Evolutionary conservation across 257 asterid genomes (phyloP).

Genomic region (Solanum okadae): DNA sequence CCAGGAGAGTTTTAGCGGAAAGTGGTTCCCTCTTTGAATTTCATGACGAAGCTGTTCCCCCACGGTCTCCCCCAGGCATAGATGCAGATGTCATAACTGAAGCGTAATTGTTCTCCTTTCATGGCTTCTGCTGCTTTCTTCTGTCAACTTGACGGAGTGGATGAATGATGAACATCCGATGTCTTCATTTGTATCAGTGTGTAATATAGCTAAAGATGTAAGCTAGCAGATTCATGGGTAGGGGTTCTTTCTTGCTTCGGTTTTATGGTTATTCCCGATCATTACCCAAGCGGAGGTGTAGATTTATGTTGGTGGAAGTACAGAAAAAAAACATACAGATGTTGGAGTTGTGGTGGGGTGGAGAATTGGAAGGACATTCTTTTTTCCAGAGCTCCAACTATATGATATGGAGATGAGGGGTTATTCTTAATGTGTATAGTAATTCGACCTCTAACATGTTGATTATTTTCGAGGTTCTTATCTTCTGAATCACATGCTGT

Average conservation of each 20-base stretch:
- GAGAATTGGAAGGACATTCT: slow-evolving; percentile 2
- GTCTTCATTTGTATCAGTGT: slow-evolving; percentile 2
- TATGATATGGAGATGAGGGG: slow-evolving; percentile 12
- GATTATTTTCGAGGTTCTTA: slow-evolving; percentile 10
- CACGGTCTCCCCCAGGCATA: slow-evolving; percentile 64
- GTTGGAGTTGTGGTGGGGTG: not conserved
- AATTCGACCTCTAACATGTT: slow-evolving; percentile 9
- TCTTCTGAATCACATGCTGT: not conserved
- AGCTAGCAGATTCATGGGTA: slow-evolving; percentile 34
- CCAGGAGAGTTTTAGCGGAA: slow-evolving; percentile 42
- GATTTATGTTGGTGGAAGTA: slow-evolving; percentile 18
- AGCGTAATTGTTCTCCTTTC: slow-evolving; percentile 39
- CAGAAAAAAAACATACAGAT: not conserved
- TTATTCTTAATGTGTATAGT: slow-evolving; percentile 30
- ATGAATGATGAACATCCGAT: not conserved
- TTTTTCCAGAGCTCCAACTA: slow-evolving; percentile 12
- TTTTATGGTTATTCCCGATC: slow-evolving; percentile 79
- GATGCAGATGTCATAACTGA: slow-evolving; percentile 37
- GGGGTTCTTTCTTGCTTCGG: slow-evolving; percentile 22
- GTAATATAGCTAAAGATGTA: slow-evolving; percentile 35
- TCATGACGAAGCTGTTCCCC: slow-evolving; percentile 67
- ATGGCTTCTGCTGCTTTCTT: slow-evolving; percentile 53
- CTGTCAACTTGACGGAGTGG: slow-evolving; percentile 13
- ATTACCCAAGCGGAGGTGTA: slow-evolving; percentile 98
- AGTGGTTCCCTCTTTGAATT: not conserved